Percentiles rank a stretch among this genome's conserved stretches.
Conservation (phyloP, 2,329 filamentous ascomycete species). For the Aspergillus quadrilineatus region DNA sequence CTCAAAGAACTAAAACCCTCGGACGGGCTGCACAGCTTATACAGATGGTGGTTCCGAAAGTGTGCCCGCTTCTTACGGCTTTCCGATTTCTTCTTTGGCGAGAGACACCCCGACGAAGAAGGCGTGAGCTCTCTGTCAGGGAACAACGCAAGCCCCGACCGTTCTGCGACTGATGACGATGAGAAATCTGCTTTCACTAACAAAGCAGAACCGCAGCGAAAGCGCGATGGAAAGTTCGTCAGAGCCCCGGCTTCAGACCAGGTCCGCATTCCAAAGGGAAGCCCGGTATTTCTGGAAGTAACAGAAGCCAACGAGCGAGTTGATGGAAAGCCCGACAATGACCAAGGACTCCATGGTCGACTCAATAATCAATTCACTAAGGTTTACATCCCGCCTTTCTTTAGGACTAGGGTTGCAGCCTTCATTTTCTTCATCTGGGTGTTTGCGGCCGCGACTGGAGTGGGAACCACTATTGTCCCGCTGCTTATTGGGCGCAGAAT, state of each 20-base stretch:
- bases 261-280: conserved; percentile 85
- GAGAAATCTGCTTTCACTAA: conserved; percentile 17
- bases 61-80: conserved; percentile 78
- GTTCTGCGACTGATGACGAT: conserved; percentile 36
- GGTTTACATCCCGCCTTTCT: conserved; percentile 82
- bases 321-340: conserved; percentile 57
- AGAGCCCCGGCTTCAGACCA: conserved; percentile 93
- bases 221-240: conserved; percentile 77
- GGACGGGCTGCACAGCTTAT: conserved; percentile 79
- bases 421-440: conserved; percentile 92
- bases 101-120: conserved; percentile 78
- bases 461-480: conserved; percentile 81
- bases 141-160: conserved; percentile 39
- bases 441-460: conserved; percentile 84
- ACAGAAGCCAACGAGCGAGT: conserved; percentile 64
- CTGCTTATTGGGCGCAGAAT: conserved; percentile 79
- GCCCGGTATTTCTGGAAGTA: conserved; percentile 75
- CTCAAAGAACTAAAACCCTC: conserved; percentile 82
- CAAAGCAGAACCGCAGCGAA: conserved; percentile 42
- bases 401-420: conserved; percentile 73
- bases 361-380: conserved; percentile 63
- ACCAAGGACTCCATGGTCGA: conserved; percentile 60
- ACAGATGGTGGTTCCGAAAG: conserved; percentile 92
- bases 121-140: conserved; percentile 49
- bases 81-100: conserved; percentile 90